Evolutionary conservation across 371 early-diverging fungal species (phyloP).

Genomic region (Actinomortierella ambigua): DNA sequence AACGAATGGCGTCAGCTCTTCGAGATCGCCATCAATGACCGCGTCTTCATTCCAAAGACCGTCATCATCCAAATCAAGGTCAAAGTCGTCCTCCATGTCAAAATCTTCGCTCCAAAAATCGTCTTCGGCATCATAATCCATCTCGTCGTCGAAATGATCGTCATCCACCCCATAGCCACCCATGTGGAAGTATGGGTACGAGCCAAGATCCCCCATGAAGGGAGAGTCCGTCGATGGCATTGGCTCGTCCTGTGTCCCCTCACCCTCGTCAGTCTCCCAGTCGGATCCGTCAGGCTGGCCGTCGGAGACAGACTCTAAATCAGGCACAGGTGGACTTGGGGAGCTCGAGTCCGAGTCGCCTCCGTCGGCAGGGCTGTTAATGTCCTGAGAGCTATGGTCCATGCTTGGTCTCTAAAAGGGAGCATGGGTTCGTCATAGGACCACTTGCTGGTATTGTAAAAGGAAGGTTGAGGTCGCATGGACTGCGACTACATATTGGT

Average conservation of each 20-base stretch:
- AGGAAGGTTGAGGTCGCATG: no score
- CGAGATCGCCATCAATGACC: slow-evolving; percentile 5
- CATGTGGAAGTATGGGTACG: not conserved
- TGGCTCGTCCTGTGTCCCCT: not conserved
- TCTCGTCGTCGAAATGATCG: not conserved
- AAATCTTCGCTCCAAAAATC: slow-evolving; percentile 5
- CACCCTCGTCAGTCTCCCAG: slow-evolving; percentile 6
- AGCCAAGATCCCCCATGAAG: no score
- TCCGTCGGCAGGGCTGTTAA: no score
- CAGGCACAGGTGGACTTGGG: no score
- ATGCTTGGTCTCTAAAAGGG: no score
- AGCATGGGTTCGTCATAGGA: no score
- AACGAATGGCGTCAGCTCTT: slow-evolving; percentile 4
- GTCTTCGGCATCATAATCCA: not conserved
- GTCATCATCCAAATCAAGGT: not conserved
- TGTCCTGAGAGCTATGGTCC: no score
- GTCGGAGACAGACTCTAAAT: not conserved
- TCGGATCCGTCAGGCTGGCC: not conserved
- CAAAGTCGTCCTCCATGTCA: slow-evolving; percentile 3
- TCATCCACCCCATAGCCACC: not conserved
- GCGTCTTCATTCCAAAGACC: not conserved
- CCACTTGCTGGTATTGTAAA: no score
- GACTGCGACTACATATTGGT: no score
- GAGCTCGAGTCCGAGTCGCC: no score
- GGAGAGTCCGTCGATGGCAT: not conserved